phyloP scores from a whole-genome alignment of 192 early-diverging fungal genomes.

The Rhizoclosmatium globosum region DNA sequence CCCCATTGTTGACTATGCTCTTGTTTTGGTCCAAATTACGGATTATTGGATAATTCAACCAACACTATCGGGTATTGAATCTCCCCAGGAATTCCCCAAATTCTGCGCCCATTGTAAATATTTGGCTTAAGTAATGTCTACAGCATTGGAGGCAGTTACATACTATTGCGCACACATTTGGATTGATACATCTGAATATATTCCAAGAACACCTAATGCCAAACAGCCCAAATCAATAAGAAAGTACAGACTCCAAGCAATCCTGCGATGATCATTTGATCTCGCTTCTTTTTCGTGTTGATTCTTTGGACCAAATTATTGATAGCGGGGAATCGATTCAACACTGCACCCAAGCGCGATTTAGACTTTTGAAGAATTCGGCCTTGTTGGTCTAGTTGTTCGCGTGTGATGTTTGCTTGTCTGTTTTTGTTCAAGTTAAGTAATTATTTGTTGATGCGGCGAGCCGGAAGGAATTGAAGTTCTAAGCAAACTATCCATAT shows the following conservation, averaged over 20 bases:
- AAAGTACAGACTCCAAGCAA: constrained; percentile 62
- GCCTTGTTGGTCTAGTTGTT: constrained; percentile 71
- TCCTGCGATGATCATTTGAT: constrained; percentile 75
- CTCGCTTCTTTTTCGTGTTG: constrained; percentile 68
- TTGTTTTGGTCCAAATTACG: too few relatives aligned
- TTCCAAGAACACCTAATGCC: background rate
- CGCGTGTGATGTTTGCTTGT: constrained; percentile 77
- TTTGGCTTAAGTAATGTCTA: too few relatives aligned
- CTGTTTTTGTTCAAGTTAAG: constrained; percentile 45
- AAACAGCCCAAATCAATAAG: constrained; percentile 47
- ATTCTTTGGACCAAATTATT: constrained; percentile 77
- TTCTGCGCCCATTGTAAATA: constrained; percentile 8
- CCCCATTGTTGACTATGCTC: too few relatives aligned
- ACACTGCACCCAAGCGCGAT: constrained; percentile 51
- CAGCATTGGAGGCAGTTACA: too few relatives aligned
- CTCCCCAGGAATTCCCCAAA: too few relatives aligned
- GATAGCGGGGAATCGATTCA: constrained; percentile 67
- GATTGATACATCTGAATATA: too few relatives aligned
- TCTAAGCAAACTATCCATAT: background rate
- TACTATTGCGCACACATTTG: too few relatives aligned
- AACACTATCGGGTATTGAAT: too few relatives aligned
- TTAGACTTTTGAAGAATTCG: constrained; percentile 61
- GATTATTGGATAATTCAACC: too few relatives aligned
- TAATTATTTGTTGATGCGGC: background rate
- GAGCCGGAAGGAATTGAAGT: background rate